Conservation (phyloP, 805 yeast genomes). For the Pichia ethanolica region DNA sequence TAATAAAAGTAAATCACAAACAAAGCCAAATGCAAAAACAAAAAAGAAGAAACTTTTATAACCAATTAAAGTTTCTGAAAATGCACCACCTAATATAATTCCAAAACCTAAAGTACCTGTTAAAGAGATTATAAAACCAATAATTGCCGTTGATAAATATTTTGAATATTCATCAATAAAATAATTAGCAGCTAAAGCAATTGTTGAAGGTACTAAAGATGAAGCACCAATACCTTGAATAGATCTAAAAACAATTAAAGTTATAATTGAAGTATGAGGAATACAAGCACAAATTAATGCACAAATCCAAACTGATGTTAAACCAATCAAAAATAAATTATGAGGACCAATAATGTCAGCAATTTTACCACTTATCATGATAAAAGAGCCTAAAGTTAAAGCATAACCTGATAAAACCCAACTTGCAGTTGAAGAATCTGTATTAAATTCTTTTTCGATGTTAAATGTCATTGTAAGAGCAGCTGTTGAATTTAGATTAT, state of each 20-base stretch:
- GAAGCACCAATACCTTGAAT: conserved; percentile 41
- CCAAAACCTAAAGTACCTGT: conserved; percentile 33
- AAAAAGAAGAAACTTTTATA: conserved; percentile 34
- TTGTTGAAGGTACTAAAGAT: conserved; percentile 29
- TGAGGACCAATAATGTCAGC: conserved; percentile 37
- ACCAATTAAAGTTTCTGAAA: conserved; percentile 30
- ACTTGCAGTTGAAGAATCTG: conserved; percentile 27
- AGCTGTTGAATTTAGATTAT: conserved; percentile 23
- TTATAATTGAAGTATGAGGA: conserved; percentile 25
- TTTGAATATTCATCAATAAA: conserved; percentile 13
- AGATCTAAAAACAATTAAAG: conserved; percentile 36
- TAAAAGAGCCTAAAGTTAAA: conserved; percentile 37
- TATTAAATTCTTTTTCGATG: conserved; percentile 32
- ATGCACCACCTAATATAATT: conserved; percentile 38
- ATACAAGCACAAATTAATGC: conserved; percentile 32
- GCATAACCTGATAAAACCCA: conserved; percentile 42
- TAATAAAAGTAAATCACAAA: conserved; percentile 16
- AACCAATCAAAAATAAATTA: conserved; percentile 21
- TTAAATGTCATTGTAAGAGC: conserved; percentile 17
- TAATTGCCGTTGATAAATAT: conserved; percentile 11
- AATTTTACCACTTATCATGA: conserved; percentile 35
- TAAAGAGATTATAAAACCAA: conserved; percentile 15
- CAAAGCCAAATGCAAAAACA: conserved; percentile 26
- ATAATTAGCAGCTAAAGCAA: conserved; percentile 20
- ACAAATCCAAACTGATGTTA: conserved; percentile 14